These are phyloP conservation scores for Solanum chiquidenum DNA, from an alignment of 257 asterid genomes.

Conservation along the genomic window DNA sequence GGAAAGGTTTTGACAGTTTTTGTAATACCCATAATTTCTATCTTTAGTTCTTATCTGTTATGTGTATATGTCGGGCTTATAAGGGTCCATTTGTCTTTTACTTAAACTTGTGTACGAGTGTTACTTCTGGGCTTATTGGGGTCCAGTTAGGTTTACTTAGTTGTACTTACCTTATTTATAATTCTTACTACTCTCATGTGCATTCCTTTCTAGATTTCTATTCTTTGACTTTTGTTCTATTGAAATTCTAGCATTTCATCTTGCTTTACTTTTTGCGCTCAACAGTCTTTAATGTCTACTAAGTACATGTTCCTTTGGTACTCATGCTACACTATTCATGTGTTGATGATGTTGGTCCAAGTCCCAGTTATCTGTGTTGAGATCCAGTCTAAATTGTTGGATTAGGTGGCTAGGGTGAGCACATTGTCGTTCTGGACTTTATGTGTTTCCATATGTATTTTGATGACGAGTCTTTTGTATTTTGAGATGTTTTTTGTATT, in stretches of 20 bases:
- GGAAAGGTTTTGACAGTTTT: neutral
- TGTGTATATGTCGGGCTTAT: neutral
- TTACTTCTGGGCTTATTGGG: neutral
- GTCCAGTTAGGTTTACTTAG: neutral
- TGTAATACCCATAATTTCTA: neutral
- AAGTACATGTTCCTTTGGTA: neutral
- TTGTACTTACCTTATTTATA: no score
- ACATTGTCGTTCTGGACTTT: no score
- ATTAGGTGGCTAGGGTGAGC: neutral
- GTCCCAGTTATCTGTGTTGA: neutral
- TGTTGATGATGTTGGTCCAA: neutral
- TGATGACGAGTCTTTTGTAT: no score
- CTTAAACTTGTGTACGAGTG: neutral
- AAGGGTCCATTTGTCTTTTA: neutral
- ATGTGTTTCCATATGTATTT: no score
- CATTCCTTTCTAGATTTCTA: neutral
- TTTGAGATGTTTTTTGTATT: no score
- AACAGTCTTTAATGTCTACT: neutral
- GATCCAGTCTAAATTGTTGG: neutral
- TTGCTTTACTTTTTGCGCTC: neutral
- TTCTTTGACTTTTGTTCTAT: neutral
- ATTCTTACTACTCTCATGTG: no score
- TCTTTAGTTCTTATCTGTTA: neutral
- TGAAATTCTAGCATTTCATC: neutral
- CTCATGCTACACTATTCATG: neutral